Evolutionary conservation across 139 green algal species (phyloP).

Genomic region (Asterochloris erici): DNA sequence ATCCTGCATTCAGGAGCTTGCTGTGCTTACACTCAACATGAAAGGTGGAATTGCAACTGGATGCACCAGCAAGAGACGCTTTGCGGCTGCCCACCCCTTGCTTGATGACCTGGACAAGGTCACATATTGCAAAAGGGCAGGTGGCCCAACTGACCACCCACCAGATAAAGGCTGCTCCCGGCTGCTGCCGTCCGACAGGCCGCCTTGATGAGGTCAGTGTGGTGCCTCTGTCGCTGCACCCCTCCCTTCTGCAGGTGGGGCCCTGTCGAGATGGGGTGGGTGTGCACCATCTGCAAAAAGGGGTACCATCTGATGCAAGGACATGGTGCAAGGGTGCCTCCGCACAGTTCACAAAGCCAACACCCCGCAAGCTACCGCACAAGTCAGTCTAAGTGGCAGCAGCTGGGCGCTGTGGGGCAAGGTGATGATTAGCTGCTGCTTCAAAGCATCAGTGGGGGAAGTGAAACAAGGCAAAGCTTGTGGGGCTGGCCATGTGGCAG

Average conservation of each 20-base stretch:
- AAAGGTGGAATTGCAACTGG: too few species aligned
- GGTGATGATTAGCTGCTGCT: too few species aligned
- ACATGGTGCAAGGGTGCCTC: too few species aligned
- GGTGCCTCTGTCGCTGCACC: conserved; percentile 7
- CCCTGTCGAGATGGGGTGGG: background rate
- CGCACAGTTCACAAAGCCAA: too few species aligned
- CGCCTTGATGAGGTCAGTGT: conserved; percentile 8
- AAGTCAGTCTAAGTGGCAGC: too few species aligned
- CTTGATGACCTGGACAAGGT: background rate
- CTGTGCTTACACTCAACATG: too few species aligned
- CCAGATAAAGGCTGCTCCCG: background rate
- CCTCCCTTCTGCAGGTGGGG: conserved; percentile 7
- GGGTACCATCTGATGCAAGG: too few species aligned
- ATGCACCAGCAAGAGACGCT: background rate
- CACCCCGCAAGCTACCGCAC: too few species aligned
- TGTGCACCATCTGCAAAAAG: background rate
- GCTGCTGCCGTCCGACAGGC: background rate
- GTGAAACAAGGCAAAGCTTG: too few species aligned
- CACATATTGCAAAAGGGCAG: background rate
- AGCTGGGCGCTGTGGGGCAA: too few species aligned
- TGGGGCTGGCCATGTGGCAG: too few species aligned
- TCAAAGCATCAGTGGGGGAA: too few species aligned
- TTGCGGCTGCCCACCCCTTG: background rate
- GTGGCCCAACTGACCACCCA: background rate
- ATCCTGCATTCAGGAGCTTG: conserved; percentile 30